These are phyloP conservation scores for Nakataea oryzae DNA, from an alignment of 2,329 filamentous ascomycete genomes.

Conservation along the genomic window DNA sequence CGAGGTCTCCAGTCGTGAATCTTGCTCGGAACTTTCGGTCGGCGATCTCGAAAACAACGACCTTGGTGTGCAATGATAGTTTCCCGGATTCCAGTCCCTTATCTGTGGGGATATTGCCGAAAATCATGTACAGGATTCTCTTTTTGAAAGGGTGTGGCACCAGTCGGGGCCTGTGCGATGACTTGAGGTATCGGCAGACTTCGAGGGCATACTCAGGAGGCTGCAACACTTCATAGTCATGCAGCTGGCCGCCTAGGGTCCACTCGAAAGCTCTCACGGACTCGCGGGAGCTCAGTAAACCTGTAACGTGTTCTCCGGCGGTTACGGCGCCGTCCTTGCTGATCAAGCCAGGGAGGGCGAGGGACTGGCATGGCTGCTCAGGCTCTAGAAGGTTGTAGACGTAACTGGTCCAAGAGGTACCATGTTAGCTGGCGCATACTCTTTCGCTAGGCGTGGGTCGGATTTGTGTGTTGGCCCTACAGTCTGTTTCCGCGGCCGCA, in stretches of 20 bases:
- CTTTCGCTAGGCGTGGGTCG: too few relatives aligned
- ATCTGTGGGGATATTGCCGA: background rate
- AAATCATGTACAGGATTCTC: background rate
- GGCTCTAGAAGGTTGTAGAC: background rate
- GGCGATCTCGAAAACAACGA: background rate
- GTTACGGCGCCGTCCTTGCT: background rate
- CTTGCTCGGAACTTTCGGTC: background rate
- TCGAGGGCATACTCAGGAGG: background rate
- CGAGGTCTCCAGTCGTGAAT: too few relatives aligned
- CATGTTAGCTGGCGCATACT: background rate
- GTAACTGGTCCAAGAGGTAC: background rate
- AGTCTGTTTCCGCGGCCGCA: background rate
- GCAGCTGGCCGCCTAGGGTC: background rate
- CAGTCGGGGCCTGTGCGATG: background rate
- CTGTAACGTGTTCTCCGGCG: background rate
- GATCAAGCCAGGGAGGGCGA: background rate
- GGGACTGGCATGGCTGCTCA: background rate
- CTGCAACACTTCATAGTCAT: background rate
- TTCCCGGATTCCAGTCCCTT: background rate
- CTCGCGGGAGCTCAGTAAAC: background rate
- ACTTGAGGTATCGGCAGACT: background rate
- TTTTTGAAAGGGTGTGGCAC: background rate
- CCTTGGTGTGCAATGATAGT: too few relatives aligned
- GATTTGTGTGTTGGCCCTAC: too few relatives aligned
- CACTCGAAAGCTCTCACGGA: background rate